Conservation (phyloP, 1,284 basidiomycete species). For the Melampsora occidentalis region DNA sequence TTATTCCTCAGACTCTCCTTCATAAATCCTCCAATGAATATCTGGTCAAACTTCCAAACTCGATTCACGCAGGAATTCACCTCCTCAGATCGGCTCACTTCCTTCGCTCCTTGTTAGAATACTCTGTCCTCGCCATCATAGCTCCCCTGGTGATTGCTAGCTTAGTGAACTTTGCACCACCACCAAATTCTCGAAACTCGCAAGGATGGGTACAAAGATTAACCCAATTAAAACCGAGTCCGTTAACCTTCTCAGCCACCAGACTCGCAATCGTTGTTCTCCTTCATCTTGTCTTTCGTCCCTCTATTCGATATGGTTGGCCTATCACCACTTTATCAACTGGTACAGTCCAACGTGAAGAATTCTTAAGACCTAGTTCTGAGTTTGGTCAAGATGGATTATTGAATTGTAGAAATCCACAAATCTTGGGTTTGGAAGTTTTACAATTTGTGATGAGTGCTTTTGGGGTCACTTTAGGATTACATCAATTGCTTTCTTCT, state of each 20-base stretch:
- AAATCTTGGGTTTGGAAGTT: no score
- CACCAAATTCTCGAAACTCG: slow-evolving; percentile 4
- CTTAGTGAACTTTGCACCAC: slow-evolving; percentile 21
- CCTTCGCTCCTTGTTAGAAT: slow-evolving; percentile 7
- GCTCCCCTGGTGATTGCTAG: slow-evolving; percentile 16
- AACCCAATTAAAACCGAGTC: slow-evolving; percentile 25
- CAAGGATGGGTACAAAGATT: slow-evolving; percentile 5
- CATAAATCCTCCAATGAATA: neutral
- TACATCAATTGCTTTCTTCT: no score
- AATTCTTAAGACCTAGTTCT: no score
- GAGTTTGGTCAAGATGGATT: no score
- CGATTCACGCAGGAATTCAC: slow-evolving; percentile 13
- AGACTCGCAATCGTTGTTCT: slow-evolving; percentile 18
- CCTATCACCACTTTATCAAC: neutral
- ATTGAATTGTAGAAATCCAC: no score
- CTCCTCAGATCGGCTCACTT: slow-evolving; percentile 20
- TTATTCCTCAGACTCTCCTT: neutral
- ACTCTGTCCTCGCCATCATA: slow-evolving; percentile 15
- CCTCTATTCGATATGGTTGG: slow-evolving; percentile 29
- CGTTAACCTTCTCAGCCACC: slow-evolving; percentile 21
- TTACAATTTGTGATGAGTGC: no score
- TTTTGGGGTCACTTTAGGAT: no score
- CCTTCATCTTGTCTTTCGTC: slow-evolving; percentile 28
- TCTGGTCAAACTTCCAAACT: slow-evolving; percentile 7
- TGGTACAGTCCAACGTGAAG: no score